Conservation (phyloP, 768 basidiomycete genomes). For the Boletus bicolor region DNA sequence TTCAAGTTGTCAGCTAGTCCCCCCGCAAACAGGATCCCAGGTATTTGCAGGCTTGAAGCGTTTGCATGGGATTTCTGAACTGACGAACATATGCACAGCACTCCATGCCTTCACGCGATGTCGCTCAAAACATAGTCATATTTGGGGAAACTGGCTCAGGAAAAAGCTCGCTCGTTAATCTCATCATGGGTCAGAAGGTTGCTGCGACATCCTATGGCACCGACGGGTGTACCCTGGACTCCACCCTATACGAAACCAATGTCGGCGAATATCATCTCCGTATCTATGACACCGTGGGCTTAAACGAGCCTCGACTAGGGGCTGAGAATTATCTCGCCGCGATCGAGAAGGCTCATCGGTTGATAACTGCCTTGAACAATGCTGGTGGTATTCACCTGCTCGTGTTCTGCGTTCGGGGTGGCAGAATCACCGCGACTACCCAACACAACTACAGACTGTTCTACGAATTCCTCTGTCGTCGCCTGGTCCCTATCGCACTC, state of each 20-base stretch:
- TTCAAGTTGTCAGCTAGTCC: not conserved
- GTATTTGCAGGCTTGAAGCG: conserved; percentile 3
- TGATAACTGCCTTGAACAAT: conserved; percentile 30
- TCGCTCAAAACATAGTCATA: conserved; percentile 28
- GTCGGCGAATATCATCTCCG: conserved; percentile 16
- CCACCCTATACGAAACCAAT: conserved; percentile 20
- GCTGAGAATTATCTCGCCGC: conserved; percentile 24
- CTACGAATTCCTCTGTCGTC: conserved; percentile 37
- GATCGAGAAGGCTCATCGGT: conserved; percentile 28
- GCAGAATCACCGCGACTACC: conserved; percentile 34
- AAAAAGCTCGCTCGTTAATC: conserved; percentile 45
- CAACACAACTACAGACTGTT: conserved; percentile 38
- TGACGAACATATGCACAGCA: conserved; percentile 7
- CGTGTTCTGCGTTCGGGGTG: conserved; percentile 36
- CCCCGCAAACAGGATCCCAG: not conserved
- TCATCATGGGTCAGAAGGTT: conserved; percentile 31
- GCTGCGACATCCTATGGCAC: conserved; percentile 34
- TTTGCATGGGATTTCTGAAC: not conserved
- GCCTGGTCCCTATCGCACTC: conserved; percentile 37
- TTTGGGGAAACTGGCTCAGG: conserved; percentile 34
- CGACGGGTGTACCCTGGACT: conserved; percentile 37
- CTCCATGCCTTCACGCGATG: conserved; percentile 13
- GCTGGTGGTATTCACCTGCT: conserved; percentile 38
- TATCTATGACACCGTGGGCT: conserved; percentile 33
- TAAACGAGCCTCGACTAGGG: conserved; percentile 26